Evolutionary conservation across 441 rosid species (phyloP).

Genomic region (Pelargonium cotyledonis): DNA sequence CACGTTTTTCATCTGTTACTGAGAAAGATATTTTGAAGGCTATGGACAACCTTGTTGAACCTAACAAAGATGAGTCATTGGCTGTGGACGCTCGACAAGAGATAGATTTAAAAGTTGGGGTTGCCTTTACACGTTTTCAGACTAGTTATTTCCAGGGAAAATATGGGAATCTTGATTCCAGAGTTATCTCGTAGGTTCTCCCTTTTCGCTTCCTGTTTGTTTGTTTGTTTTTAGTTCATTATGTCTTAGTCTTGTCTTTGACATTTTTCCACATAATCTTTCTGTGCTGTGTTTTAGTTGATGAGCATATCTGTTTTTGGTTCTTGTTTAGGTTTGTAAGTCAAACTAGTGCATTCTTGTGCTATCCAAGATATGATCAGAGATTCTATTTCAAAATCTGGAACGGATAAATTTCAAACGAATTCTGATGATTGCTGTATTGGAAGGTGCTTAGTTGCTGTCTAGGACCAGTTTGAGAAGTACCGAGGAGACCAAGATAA

Average conservation of each 20-base stretch:
- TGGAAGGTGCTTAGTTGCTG: not conserved
- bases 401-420: not conserved
- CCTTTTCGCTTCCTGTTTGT: slow-evolving; percentile 19
- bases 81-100: slow-evolving; percentile 98
- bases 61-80: slow-evolving; percentile 78
- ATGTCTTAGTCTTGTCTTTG: slow-evolving; percentile 13
- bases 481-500: not conserved
- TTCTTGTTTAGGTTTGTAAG: slow-evolving; percentile 7
- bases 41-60: slow-evolving; percentile 74
- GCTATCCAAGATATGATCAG: slow-evolving; percentile 2
- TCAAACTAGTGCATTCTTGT: not conserved
- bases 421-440: not conserved
- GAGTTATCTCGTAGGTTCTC: slow-evolving; percentile 85
- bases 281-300: not conserved
- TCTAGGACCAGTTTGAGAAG: not conserved
- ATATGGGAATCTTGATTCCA: slow-evolving; percentile 88
- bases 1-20: slow-evolving; percentile 86
- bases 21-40: slow-evolving; percentile 85
- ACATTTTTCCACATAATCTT: not conserved
- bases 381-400: slow-evolving; percentile 6
- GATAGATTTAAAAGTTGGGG: slow-evolving; percentile 98
- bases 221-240: slow-evolving; percentile 7
- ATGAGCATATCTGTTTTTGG: not conserved
- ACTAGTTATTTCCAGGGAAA: slow-evolving; percentile 89
- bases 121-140: slow-evolving; percentile 89